Evolutionary conservation across 768 basidiomycete genomes (phyloP), one percentile per base, ranked within the genome.

Genomic region (Chalciporus piperatus): DNA sequence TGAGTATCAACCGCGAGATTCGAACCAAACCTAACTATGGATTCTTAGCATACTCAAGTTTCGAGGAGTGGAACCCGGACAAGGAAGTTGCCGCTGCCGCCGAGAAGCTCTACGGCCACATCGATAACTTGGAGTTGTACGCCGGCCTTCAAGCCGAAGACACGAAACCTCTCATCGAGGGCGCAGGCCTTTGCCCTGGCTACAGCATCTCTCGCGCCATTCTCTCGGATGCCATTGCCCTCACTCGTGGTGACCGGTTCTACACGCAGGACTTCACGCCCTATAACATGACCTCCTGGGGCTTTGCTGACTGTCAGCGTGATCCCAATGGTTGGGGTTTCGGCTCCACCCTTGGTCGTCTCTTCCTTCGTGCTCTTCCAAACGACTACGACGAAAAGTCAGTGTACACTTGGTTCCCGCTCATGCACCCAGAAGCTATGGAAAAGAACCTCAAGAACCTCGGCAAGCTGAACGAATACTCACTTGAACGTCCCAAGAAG

Each of bases 131-230:
- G 45, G 91, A 93, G 64, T 73, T 93, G 16, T 92, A 93, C 59
- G 84, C 85, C 43, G 87, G 90, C 44, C 73, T 92, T 20, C 85
- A 89, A 58, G 89, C 88, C 1, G 89, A 91, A 61, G 82, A 87
- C 54, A 61, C 83, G 2, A 93, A 92, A 63, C 85, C 82, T 12
- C 72, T 89, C 33, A 76, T 84, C 19, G 82, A 84, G 0, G 91
- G 91, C 45, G 87, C 91, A 47, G 91, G 91, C 49, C 78, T 93
- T 48, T 93, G 91, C 70, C 90, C 91, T 55, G 85, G 89, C 13
- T 92, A 88, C 69, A 93, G 91, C 10, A 81, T 90, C 60, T 86
- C 86, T 59, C 83, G 91, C 28, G 90, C 91, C 8, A 93, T 93
- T 59, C 81, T 93, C 30, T 82, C 83, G 55, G 91, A 93, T 62